Base-by-base conservation (phyloP, 768 basidiomycete species). In the Hericium coralloides region DNA sequence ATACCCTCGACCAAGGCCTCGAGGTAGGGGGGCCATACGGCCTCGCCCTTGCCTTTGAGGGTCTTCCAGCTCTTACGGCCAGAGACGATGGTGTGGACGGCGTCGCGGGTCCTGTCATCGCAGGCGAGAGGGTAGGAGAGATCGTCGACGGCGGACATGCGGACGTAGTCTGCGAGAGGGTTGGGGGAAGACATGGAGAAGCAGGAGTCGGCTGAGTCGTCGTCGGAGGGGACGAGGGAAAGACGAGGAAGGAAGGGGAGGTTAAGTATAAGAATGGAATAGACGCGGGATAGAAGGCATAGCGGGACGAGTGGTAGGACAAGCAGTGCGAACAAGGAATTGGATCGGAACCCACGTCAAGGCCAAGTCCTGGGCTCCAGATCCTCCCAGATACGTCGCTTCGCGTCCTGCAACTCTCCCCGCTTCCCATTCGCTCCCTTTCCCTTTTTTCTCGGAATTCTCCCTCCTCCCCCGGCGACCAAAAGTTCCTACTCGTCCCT, bases 11-110 rank as follows among this genome's bases (percentile, higher is more conserved):
- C 78, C 61, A 90, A 74, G 41, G 85, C 85, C 73, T 90, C 88
- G 52, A 90, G 80, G 63, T 85, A 79, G 12, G 84, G 85, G 53
- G 88, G 88, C 88, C 88, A 89, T 20, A 90, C 87, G 10, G 84
- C 78, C 66, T 89, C 87, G 31, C 82, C 80, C 60, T 69, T 71
- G 48, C 85, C 87, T 66, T 80, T 79, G 25, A 84, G 69, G 0
- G 84, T 87, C 67, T 88, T 87, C 85, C 85, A 89, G 65, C 79
- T 84, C 69, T 87, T 88, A 61, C 87, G 79, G 45, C 79, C 79
- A 59, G 77, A 80, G 60, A 86, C 79, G 59, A 89, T 82, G 50
- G 80, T 79, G 65, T 82, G 76, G 68, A 87, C 79, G 59, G 85
- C 83, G 57, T 84, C 83, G 51, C 69, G 60, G 57, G 70, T 69